Percentiles rank a stretch among this genome's conserved stretches.
These are phyloP conservation scores for Aaosphaeria arxii DNA, from an alignment of 2,329 filamentous ascomycete genomes.

Conservation along the genomic window DNA sequence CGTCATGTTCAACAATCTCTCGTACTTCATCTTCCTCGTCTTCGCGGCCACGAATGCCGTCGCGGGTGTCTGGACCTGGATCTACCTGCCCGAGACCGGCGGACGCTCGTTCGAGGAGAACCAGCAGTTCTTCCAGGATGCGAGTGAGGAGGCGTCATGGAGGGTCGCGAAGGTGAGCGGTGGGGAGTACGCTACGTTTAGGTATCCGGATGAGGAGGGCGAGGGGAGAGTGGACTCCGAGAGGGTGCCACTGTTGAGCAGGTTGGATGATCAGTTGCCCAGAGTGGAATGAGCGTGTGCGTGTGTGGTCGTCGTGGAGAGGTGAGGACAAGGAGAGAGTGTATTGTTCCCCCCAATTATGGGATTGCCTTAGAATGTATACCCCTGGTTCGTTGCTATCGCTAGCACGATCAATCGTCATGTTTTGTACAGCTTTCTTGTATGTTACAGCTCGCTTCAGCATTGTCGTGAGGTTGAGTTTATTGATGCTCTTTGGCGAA, in stretches of 20 bases:
- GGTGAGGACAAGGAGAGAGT: too few relatives aligned
- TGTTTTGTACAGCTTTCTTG: too few relatives aligned
- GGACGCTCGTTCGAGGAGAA: constrained; percentile 60
- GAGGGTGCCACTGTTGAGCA: constrained; percentile 43
- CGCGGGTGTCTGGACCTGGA: constrained; percentile 55
- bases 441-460: too few relatives aligned
- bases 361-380: too few relatives aligned
- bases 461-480: too few relatives aligned
- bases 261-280: constrained; percentile 44
- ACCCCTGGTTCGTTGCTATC: too few relatives aligned
- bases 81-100: constrained; percentile 54
- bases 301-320: too few relatives aligned
- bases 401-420: too few relatives aligned
- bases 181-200: constrained; percentile 50
- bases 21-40: constrained; percentile 58
- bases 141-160: constrained; percentile 52
- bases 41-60: constrained; percentile 55
- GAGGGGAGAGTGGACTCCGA: constrained; percentile 39
- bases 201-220: constrained; percentile 37
- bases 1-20: constrained; percentile 58
- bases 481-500: too few relatives aligned
- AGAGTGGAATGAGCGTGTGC: constrained; percentile 9
- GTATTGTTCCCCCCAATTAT: too few relatives aligned
- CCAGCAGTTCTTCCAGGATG: constrained; percentile 56
- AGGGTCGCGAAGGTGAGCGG: constrained; percentile 51